These are phyloP conservation scores for Citrullus mucosospermus DNA, from an alignment of 306 rosid genomes.

Conservation along the genomic window DNA sequence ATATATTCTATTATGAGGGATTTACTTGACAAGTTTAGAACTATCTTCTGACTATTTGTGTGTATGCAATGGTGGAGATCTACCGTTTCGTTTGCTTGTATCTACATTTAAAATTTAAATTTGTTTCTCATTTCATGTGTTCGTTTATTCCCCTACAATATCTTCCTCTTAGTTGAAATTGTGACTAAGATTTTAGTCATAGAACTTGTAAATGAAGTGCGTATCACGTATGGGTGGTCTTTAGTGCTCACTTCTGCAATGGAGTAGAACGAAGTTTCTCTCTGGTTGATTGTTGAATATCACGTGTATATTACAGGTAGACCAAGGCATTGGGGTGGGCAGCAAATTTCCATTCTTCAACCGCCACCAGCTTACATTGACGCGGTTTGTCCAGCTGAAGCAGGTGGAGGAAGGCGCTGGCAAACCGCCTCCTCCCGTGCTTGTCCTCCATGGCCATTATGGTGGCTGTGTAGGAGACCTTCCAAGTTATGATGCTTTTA, in stretches of 20 bases:
- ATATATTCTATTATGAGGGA: background rate
- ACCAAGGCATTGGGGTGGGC: constrained; percentile 91
- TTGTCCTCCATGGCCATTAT: constrained; percentile 90
- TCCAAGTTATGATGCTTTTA: constrained; percentile 94
- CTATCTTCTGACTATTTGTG: background rate
- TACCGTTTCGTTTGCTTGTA: background rate
- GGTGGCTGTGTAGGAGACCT: constrained; percentile 99
- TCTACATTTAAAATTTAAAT: background rate
- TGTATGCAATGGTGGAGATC: background rate
- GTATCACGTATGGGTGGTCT: background rate
- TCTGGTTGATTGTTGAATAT: constrained; percentile 9
- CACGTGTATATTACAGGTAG: constrained; percentile 46
- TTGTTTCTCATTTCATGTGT: background rate
- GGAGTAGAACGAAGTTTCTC: background rate
- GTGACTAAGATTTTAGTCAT: background rate
- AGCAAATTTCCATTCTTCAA: constrained; percentile 90
- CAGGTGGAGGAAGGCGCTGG: constrained; percentile 91
- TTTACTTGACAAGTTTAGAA: background rate
- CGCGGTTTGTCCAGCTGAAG: constrained; percentile 60
- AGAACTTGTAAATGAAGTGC: background rate
- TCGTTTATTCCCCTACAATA: background rate
- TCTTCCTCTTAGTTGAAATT: background rate
- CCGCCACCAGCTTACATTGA: constrained; percentile 88
- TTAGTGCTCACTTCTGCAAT: background rate
- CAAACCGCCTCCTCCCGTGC: constrained; percentile 87